Evolutionary conservation across 2,329 filamentous ascomycete genomes (phyloP).

Genomic region (Akanthomyces muscarius): DNA sequence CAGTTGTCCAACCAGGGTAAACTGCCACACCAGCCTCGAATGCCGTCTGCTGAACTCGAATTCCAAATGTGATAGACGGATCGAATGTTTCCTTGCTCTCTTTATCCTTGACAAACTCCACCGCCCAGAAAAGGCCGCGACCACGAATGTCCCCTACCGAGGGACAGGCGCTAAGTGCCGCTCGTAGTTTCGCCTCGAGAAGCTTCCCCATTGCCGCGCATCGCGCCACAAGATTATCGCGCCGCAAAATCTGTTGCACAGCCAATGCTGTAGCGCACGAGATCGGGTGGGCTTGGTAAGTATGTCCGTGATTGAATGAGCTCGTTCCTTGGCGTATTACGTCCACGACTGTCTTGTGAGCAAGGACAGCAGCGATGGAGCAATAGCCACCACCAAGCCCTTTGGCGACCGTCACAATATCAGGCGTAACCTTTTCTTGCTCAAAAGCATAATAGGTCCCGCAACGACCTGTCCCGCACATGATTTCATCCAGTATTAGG

Average conservation of each 20-base stretch:
- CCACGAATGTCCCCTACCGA: slow-evolving; percentile 40
- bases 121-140: slow-evolving; percentile 42
- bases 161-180: slow-evolving; percentile 26
- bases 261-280: slow-evolving; percentile 35
- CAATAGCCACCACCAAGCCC: slow-evolving; percentile 54
- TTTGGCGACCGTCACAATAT: slow-evolving; percentile 58
- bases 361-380: slow-evolving; percentile 51
- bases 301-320: slow-evolving; percentile 54
- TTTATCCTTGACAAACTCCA: slow-evolving; percentile 43
- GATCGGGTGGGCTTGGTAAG: slow-evolving; percentile 41
- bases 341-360: slow-evolving; percentile 46
- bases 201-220: slow-evolving; percentile 29
- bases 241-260: slow-evolving; percentile 35
- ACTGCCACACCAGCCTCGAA: slow-evolving; percentile 39
- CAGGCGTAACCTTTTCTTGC: slow-evolving; percentile 38
- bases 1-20: slow-evolving; percentile 61
- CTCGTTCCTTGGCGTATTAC: slow-evolving; percentile 44
- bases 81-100: slow-evolving; percentile 35
- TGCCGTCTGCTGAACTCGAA: slow-evolving; percentile 27
- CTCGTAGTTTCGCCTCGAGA: slow-evolving; percentile 27
- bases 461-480: slow-evolving; percentile 63
- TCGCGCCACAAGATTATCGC: slow-evolving; percentile 32
- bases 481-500: slow-evolving; percentile 58
- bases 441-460: slow-evolving; percentile 45
- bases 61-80: slow-evolving; percentile 24